A percentile compares a stretch with the other conserved stretches of the same genome.
phyloP scores from a whole-genome alignment of 176 grass and related monocot genomes.

The Oryza australiensis region DNA sequence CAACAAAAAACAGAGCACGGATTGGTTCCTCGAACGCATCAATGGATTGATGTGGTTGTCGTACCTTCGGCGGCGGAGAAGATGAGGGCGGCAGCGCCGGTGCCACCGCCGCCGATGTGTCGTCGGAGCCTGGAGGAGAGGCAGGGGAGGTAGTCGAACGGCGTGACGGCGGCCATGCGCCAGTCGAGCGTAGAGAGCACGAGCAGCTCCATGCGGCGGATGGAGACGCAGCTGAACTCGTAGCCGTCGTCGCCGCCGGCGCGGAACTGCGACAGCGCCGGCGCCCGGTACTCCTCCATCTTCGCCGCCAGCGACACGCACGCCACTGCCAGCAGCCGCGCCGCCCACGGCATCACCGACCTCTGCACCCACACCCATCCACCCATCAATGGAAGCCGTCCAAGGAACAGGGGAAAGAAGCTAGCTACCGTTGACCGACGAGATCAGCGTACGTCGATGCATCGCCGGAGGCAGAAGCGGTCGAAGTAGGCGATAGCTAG shows the following conservation, averaged over 20 bases:
- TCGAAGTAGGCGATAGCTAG: conserved; percentile 76
- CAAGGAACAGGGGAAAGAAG: conserved; percentile 1
- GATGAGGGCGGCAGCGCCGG: conserved; percentile 12
- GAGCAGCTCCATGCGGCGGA: conserved; percentile 83
- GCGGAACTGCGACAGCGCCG: conserved; percentile 60
- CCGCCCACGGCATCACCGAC: conserved; percentile 68
- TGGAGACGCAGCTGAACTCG: conserved; percentile 50
- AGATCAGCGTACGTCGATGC: conserved; percentile 52
- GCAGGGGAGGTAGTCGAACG: conserved; percentile 75
- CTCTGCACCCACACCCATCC: conserved; percentile 21
- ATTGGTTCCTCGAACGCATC: background rate
- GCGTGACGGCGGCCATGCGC: conserved; percentile 71
- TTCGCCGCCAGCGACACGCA: conserved; percentile 87
- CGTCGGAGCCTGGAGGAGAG: conserved; percentile 44
- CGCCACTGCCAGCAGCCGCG: conserved; percentile 61
- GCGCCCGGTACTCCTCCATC: conserved; percentile 78
- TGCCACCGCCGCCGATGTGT: background rate
- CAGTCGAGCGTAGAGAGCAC: conserved; percentile 80
- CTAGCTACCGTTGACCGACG: background rate
- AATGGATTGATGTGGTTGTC: background rate
- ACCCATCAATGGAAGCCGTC: background rate
- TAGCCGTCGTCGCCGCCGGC: conserved; percentile 28
- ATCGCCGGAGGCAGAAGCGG: conserved; percentile 68
- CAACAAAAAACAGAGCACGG: background rate
- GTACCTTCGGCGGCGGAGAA: conserved; percentile 41